A percentile compares a stretch with the other conserved stretches of the same genome.
Evolutionary conservation across 192 early-diverging fungal genomes (phyloP).

Genomic region (Entophlyctis luteolus): DNA sequence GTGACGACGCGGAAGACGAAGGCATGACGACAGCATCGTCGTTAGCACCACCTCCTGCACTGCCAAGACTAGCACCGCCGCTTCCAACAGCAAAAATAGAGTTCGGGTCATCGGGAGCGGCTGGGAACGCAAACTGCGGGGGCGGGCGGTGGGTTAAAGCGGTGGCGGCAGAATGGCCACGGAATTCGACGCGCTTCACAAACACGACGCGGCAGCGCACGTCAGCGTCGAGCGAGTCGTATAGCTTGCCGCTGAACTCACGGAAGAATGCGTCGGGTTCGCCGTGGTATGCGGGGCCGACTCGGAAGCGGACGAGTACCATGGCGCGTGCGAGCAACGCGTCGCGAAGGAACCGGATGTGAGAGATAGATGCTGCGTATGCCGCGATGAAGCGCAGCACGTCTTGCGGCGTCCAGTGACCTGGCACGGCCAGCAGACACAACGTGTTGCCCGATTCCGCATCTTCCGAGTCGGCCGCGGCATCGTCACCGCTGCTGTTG

Average conservation of each 20-base stretch:
- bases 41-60: not conserved
- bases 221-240: conserved; percentile 67
- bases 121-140: conserved; percentile 18
- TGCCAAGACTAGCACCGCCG: not conserved
- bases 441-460: conserved; percentile 32
- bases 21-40: not conserved
- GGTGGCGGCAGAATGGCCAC: not conserved
- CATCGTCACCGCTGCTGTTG: not conserved
- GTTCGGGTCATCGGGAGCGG: conserved; percentile 23
- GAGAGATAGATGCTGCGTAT: conserved; percentile 61
- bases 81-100: conserved; percentile 28
- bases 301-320: conserved; percentile 78
- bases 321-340: conserved; percentile 81
- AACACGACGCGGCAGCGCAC: conserved; percentile 70
- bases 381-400: conserved; percentile 81
- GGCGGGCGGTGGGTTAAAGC: not conserved
- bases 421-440: conserved; percentile 80
- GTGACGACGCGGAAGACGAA: not conserved
- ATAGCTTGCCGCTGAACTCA: conserved; percentile 79
- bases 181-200: conserved; percentile 54
- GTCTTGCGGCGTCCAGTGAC: conserved; percentile 84
- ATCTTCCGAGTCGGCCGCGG: not conserved
- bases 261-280: conserved; percentile 64
- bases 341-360: conserved; percentile 72
- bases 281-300: conserved; percentile 28